Base-by-base conservation (phyloP, 148 eudicot genomes). In the Pouteria glomerata region DNA sequence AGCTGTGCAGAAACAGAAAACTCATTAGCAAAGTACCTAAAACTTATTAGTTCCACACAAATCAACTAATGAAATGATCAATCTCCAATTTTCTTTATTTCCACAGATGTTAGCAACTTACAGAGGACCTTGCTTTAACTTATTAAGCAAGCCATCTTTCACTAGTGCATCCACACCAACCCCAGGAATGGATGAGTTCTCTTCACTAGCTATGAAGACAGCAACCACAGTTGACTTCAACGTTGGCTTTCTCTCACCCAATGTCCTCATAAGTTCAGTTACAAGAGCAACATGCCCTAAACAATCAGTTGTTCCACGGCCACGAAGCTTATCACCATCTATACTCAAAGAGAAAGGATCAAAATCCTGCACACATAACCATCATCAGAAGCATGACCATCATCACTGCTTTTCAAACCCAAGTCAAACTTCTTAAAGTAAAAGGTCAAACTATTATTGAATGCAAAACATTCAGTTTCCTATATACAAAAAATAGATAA, bases 291-390 rank as follows among this genome's bases (percentile, higher is more conserved):
- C 98, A 70, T 95, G 98, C 48, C 98, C 98, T 58, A 95, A 83
- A 77, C 97, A 95, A 73, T 95, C 98, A 24, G 98, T 95, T 33
- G 98, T 95, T 74, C 98, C 98, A 79, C 98, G 91, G 42, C 98
- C 98, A 56, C 80, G 74, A 73, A 95, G 98, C 71, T 89, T 88
- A 69, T 95, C 98, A 5, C 98, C 98, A 67, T 91, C 96, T 29
- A 87, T 88, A 81, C 91, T 82, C 87, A 95, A 57, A 62, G 91
- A 83, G 82, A 95, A 95, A 56, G 98, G 98, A 83, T 95, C 97
- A 73, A 95, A 91, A 15, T 95, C 98, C 98, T 93, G 83, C 74
- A 80, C 29, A 27, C 57, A 53, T 30, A 69, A 57, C 63, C 47
- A 45, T 34, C 29, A 53, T 39, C 35, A 41, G 18, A 53, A 53